Evolutionary conservation across 2,329 filamentous ascomycete genomes (phyloP).

Genomic region (Ilyonectria mors-panacis): DNA sequence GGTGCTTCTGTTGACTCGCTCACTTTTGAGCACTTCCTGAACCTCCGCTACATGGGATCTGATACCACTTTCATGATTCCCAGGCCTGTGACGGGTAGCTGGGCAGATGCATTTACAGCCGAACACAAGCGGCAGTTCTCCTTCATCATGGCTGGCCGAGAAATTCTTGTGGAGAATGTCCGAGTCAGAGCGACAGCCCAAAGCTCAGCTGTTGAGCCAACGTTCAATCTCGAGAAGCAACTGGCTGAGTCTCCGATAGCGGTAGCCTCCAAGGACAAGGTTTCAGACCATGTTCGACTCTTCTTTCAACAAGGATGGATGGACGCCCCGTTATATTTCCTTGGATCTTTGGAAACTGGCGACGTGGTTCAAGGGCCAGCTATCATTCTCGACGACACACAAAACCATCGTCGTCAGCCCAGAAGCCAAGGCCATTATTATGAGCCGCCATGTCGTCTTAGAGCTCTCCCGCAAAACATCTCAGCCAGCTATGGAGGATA

Average conservation of each 20-base stretch:
- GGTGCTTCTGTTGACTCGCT: conserved; percentile 55
- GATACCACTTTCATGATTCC: conserved; percentile 58
- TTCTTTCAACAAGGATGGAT: conserved; percentile 35
- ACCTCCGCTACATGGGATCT: conserved; percentile 60
- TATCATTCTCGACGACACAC: conserved; percentile 77
- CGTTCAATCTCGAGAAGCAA: conserved; percentile 11
- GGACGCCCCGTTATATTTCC: conserved; percentile 44
- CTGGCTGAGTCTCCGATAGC: not conserved
- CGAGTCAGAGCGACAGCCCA: conserved; percentile 19
- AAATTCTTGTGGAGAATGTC: conserved; percentile 19
- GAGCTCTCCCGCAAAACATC: conserved; percentile 37
- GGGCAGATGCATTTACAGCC: conserved; percentile 70
- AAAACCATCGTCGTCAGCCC: conserved; percentile 82
- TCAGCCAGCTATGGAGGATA: not conserved
- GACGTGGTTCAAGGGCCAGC: conserved; percentile 51
- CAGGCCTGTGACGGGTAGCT: conserved; percentile 49
- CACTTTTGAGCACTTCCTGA: conserved; percentile 58
- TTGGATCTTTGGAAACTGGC: conserved; percentile 35
- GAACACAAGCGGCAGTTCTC: conserved; percentile 83
- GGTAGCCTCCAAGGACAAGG: not conserved
- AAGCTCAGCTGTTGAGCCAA: conserved; percentile 17
- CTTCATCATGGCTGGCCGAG: conserved; percentile 57
- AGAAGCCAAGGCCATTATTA: conserved; percentile 49
- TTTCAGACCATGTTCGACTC: conserved; percentile 5
- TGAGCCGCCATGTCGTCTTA: conserved; percentile 55